phyloP scores from a whole-genome alignment of 768 basidiomycete species.

The Hysterangium stoloniferum region DNA sequence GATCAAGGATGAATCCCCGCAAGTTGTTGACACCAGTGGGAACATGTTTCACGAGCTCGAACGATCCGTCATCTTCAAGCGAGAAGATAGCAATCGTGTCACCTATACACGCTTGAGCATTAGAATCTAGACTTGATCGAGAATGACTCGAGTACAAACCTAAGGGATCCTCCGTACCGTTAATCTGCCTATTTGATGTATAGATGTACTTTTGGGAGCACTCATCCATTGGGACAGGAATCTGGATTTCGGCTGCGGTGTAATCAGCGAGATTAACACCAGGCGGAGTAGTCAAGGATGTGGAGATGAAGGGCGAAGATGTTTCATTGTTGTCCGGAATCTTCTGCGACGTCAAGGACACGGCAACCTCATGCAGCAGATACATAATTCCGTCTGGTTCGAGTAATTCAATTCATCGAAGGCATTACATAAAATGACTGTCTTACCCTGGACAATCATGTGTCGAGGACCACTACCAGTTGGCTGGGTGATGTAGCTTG shows the following conservation, averaged over 20 bases:
- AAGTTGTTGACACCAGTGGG: conserved; percentile 59
- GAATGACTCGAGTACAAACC: conserved; percentile 21
- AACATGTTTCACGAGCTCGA: conserved; percentile 43
- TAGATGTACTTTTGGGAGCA: conserved; percentile 55
- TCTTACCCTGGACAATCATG: conserved; percentile 29
- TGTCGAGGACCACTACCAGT: conserved; percentile 59
- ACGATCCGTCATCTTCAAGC: conserved; percentile 23
- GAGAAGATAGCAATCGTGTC: conserved; percentile 61
- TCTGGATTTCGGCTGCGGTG: conserved; percentile 55
- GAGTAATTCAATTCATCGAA: not conserved
- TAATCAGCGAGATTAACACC: conserved; percentile 28
- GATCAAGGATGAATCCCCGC: conserved; percentile 53
- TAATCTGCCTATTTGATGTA: conserved; percentile 59
- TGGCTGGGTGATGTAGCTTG: conserved; percentile 54
- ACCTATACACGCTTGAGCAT: not conserved
- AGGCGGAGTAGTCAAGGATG: conserved; percentile 27
- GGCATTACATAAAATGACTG: not conserved
- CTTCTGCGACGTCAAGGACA: conserved; percentile 49
- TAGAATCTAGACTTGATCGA: not conserved
- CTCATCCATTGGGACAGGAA: conserved; percentile 36
- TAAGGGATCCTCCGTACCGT: conserved; percentile 35
- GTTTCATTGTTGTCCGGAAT: conserved; percentile 43
- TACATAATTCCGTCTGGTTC: conserved; percentile 46
- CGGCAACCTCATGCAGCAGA: conserved; percentile 47
- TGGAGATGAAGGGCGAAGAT: conserved; percentile 46